phyloP scores from a whole-genome alignment of 2,329 filamentous ascomycete genomes.

The Nigrospora oryzae region DNA sequence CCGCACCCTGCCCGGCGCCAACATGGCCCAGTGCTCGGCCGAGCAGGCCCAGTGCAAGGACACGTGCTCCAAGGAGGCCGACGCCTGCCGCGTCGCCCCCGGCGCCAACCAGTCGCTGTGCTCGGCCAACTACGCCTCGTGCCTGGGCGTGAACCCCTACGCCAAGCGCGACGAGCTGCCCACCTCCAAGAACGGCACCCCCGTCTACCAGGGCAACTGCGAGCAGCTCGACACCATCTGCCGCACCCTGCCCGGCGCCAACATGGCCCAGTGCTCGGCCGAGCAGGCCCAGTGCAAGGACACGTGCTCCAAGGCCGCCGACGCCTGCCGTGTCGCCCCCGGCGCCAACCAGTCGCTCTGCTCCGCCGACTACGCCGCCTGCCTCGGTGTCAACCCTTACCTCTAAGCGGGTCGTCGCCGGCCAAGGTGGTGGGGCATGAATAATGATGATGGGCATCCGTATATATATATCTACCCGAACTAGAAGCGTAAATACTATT shows the following conservation, averaged over 20 bases:
- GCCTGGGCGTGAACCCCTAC: background rate
- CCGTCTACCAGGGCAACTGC: background rate
- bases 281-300: background rate
- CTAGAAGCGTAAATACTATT: too few relatives aligned
- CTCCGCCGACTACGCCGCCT: background rate
- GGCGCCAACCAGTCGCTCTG: background rate
- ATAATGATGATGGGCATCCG: too few relatives aligned
- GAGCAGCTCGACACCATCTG: background rate
- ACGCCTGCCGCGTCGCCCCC: background rate
- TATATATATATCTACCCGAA: too few relatives aligned
- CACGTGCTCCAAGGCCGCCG: background rate
- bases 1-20: background rate
- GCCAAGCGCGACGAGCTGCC: background rate
- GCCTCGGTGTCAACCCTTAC: too few relatives aligned
- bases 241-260: background rate
- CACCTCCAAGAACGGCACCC: background rate
- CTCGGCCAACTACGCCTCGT: background rate
- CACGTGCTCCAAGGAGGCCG: background rate
- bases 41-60: background rate
- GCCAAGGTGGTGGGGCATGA: too few relatives aligned
- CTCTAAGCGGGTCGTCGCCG: too few relatives aligned
- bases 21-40: too few relatives aligned
- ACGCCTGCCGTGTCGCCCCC: background rate
- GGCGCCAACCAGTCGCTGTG: background rate
- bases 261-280: background rate